These are phyloP conservation scores for Yamadazyma dendronema DNA, from an alignment of 1,139 yeast genomes.

Conservation along the genomic window DNA sequence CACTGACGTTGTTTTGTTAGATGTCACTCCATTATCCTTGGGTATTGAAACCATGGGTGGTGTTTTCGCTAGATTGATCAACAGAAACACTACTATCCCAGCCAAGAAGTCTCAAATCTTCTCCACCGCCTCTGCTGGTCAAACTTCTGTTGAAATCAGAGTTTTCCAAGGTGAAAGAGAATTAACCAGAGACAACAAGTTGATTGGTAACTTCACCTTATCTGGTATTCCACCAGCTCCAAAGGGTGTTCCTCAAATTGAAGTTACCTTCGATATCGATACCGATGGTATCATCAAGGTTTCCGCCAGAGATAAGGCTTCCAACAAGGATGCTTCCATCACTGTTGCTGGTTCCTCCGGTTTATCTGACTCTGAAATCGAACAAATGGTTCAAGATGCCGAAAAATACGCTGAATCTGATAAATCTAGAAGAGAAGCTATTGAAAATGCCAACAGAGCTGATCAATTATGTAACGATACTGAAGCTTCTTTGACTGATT, in stretches of 20 bases:
- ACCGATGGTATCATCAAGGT: slow-evolving; percentile 99
- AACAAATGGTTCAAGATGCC: slow-evolving; percentile 97
- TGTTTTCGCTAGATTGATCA: slow-evolving; percentile 94
- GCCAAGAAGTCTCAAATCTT: slow-evolving; percentile 95
- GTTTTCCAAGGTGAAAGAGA: slow-evolving; percentile 99
- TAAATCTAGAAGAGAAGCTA: slow-evolving; percentile 90
- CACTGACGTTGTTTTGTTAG: slow-evolving; percentile 72
- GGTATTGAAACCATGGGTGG: slow-evolving; percentile 99
- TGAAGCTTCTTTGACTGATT: slow-evolving; percentile 90
- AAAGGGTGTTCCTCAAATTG: slow-evolving; percentile 99
- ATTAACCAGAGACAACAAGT: slow-evolving; percentile 96
- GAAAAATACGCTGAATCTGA: slow-evolving; percentile 97
- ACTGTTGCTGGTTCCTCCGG: slow-evolving; percentile 99
- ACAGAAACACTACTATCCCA: slow-evolving; percentile 98
- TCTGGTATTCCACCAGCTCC: slow-evolving; percentile 99
- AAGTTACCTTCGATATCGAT: slow-evolving; percentile 96
- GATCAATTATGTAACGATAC: slow-evolving; percentile 96
- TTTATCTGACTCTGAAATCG: slow-evolving; percentile 92
- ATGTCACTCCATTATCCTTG: slow-evolving; percentile 95
- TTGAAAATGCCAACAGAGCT: slow-evolving; percentile 95
- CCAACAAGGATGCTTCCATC: slow-evolving; percentile 97
- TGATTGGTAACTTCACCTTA: slow-evolving; percentile 95
- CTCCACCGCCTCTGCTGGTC: slow-evolving; percentile 99
- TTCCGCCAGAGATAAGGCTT: slow-evolving; percentile 97
- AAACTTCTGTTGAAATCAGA: slow-evolving; percentile 97